Percentiles rank a stretch among this genome's conserved stretches.
These are phyloP conservation scores for Atalantia buxifolia DNA, from an alignment of 345 rosid species.

Conservation along the genomic window DNA sequence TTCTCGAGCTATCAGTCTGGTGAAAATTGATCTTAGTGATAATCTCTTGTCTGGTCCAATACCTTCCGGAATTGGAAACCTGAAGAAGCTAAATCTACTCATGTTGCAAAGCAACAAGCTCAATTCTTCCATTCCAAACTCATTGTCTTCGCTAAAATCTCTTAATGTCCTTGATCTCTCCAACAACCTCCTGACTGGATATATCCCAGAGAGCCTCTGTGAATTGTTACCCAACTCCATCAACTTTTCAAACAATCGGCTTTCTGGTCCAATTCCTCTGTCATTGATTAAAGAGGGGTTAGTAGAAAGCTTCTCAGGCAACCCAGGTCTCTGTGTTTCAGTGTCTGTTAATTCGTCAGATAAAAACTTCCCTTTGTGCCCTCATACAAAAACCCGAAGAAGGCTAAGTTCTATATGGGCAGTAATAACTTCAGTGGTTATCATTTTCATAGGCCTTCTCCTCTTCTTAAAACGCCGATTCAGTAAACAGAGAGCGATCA, in stretches of 20 bases:
- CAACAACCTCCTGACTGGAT: constrained; percentile 63
- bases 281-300: constrained; percentile 69
- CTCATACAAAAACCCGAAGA: constrained; percentile 39
- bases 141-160: constrained; percentile 66
- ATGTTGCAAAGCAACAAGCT: constrained; percentile 66
- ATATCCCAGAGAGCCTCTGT: constrained; percentile 61
- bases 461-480: constrained; percentile 54
- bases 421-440: constrained; percentile 43
- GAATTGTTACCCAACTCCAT: constrained; percentile 70
- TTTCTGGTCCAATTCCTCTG: constrained; percentile 81
- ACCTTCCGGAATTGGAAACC: constrained; percentile 70
- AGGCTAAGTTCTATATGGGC: constrained; percentile 62
- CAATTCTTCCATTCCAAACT: constrained; percentile 57
- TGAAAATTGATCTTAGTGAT: constrained; percentile 86
- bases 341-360: constrained; percentile 42
- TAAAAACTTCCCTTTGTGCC: constrained; percentile 54
- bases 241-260: constrained; percentile 71
- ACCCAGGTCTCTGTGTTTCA: constrained; percentile 77
- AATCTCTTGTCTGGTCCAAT: constrained; percentile 72
- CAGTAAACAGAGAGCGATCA: constrained; percentile 40
- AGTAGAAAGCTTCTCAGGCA: constrained; percentile 76
- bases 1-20: constrained; percentile 62
- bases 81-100: constrained; percentile 67
- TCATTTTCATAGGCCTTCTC: constrained; percentile 53
- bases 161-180: constrained; percentile 90